A percentile compares a stretch with the other conserved stretches of the same genome.
phyloP scores from a whole-genome alignment of 2,329 filamentous ascomycete species.

The Teratosphaeria viscida region DNA sequence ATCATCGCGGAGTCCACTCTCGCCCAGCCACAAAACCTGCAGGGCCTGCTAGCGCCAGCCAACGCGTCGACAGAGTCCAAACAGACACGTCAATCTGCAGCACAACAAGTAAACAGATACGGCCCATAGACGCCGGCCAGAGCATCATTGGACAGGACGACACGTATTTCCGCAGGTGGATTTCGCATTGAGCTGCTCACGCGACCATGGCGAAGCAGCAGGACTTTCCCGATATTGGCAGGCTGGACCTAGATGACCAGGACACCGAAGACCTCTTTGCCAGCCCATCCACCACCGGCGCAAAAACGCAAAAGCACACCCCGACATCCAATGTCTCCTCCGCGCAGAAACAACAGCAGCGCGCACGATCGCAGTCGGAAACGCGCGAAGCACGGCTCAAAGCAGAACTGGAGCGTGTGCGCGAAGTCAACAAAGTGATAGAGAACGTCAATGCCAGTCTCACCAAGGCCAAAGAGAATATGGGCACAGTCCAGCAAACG shows the following conservation, averaged over 20 bases:
- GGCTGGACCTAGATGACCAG: constrained; percentile 41
- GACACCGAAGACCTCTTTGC: constrained; percentile 49
- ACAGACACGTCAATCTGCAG: constrained; percentile 12
- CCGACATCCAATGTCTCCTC: constrained; percentile 18
- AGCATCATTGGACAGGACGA: constrained; percentile 5
- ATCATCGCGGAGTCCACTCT: neutral
- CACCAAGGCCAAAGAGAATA: constrained; percentile 63
- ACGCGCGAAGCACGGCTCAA: constrained; percentile 63
- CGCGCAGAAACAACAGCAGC: constrained; percentile 32
- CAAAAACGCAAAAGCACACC: constrained; percentile 22
- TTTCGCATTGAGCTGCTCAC: neutral
- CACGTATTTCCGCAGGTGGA: constrained; percentile 8
- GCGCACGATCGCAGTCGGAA: constrained; percentile 30
- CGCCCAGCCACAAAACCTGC: neutral
- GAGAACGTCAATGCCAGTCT: constrained; percentile 66
- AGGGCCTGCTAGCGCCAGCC: neutral
- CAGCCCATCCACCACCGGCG: constrained; percentile 37
- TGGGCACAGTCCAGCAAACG: constrained; percentile 75
- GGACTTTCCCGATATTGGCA: constrained; percentile 19
- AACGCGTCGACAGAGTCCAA: constrained; percentile 1
- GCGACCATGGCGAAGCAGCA: constrained; percentile 18
- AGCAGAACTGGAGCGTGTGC: constrained; percentile 71
- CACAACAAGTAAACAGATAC: constrained; percentile 8
- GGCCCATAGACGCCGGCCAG: constrained; percentile 9
- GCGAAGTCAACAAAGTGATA: constrained; percentile 78